Base-by-base conservation (phyloP, 805 yeast species). In the Candida oleophila region DNA sequence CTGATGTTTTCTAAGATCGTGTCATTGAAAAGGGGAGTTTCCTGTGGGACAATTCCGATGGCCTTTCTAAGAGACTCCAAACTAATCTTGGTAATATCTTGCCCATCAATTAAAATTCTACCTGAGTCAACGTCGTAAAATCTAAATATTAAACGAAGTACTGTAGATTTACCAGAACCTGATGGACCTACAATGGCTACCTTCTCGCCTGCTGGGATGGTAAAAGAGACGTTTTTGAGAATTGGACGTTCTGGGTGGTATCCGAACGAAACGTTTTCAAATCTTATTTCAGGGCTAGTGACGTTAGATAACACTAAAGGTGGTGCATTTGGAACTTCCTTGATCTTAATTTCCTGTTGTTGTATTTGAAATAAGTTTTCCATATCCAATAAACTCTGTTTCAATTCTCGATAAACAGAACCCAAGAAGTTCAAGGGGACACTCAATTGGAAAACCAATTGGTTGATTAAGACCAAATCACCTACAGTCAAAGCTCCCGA, bases 171-270 rank as follows among this genome's bases (percentile, higher is more conserved):
- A 37, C 99, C 99, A 55, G 92, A 83, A 3, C 99, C 99, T 5
- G 95, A 85, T 0, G 98, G 96, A 0, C 99, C 99, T 9, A 92
- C 99, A 58, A 92, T 81, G 9, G 98, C 98, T 14, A 91, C 92
- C 54, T 88, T 88, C 53, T 82, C 66, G 4, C 98, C 99, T 2
- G 95, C 89, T 2, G 97, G 97, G 38, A 92, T 87, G 1, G 83
- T 80, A 60, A 92, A 94, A 2, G 85, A 70, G 9, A 92, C 91
- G 62, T 92, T 86, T 35, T 78, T 73, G 56, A 92, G 73, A 55
- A 92, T 92, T 32, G 92, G 91, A 54, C 97, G 74, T 45, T 87
- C 92, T 2, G 91, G 88, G 56, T 87, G 92, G 62, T 92, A 92
- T 2, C 96, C 96, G 68, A 92, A 92, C 0, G 92, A 80, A 25